Base-by-base conservation (phyloP, 805 yeast genomes). In the Candida boleticola region DNA sequence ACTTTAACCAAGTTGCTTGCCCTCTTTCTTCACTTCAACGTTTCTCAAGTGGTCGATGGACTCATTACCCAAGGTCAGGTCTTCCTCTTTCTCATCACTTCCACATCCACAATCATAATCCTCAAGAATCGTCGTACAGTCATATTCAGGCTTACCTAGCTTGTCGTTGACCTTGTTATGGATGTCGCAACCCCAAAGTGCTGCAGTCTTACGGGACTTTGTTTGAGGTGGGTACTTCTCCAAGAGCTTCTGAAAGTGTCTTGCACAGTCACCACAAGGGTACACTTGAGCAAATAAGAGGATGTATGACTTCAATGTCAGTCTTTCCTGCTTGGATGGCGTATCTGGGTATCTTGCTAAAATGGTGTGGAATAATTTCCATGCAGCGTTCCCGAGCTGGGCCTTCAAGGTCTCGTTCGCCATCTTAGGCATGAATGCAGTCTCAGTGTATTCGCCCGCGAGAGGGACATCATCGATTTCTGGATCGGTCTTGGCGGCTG, bases 21-120 rank as follows among this genome's bases (percentile, higher is more conserved):
- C 82, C 32, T 50, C 67, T 35, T 69, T 70, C 41, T 79, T 79
- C 7, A 74, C 61, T 41, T 68, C 67, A 40, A 79, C 70, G 37
- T 70, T 64, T 21, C 68, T 58, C 46, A 78, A 55, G 53, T 76
- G 80, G 2, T 66, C 65, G 23, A 61, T 48, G 14, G 55, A 50
- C 40, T 61, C 59, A 23, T 54, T 52, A 2, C 67, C 68, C 42
- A 71, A 55, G 2, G 76, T 74, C 16, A 46, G 49, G 42, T 72
- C 80, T 5, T 55, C 65, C 37, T 67, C 73, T 50, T 75, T 79
- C 52, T 82, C 92, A 39, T 81, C 95, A 10, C 61, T 72, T 1
- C 93, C 96, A 66, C 99, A 92, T 0, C 99, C 99, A 69, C 99
- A 92, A 55, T 90, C 96, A 62, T 93, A 93, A 63, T 88, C 93